Percentiles rank a stretch among this genome's conserved stretches.
Evolutionary conservation across 2,329 filamentous ascomycete genomes (phyloP).

Genomic region (Xylariaceae sp.): DNA sequence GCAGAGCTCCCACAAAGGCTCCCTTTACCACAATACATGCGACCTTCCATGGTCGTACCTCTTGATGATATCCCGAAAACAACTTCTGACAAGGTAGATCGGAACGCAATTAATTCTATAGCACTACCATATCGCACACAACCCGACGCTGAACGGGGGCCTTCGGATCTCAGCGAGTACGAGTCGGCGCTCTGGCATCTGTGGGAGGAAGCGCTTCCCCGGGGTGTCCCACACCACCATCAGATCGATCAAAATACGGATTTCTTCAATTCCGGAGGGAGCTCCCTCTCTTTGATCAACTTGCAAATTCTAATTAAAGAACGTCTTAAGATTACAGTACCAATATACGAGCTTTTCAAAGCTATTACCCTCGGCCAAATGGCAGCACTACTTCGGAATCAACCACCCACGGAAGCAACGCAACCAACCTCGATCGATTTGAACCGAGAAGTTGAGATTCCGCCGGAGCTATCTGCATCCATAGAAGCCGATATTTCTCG

Average conservation of each 20-base stretch:
- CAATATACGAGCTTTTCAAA: background rate
- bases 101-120: constrained; percentile 29
- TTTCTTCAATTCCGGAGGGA: background rate
- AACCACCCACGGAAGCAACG: too few relatives aligned
- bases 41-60: constrained; percentile 31
- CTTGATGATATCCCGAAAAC: constrained; percentile 36
- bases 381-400: background rate
- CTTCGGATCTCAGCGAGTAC: background rate
- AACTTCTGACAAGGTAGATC: constrained; percentile 38
- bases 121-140: constrained; percentile 23
- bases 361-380: background rate
- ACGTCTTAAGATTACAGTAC: background rate
- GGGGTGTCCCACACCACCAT: constrained; percentile 15
- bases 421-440: too few relatives aligned
- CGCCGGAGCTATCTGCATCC: background rate
- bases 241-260: background rate
- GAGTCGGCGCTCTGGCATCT: background rate
- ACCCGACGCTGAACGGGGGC: too few relatives aligned
- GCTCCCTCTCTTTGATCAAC: background rate
- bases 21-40: constrained; percentile 41
- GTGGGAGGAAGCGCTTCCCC: constrained; percentile 23
- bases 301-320: background rate
- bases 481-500: background rate
- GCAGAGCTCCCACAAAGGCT: constrained; percentile 19
- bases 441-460: too few relatives aligned